Base-by-base conservation (phyloP, 208 protist genomes). In the Phytomonas sp. region DNA sequence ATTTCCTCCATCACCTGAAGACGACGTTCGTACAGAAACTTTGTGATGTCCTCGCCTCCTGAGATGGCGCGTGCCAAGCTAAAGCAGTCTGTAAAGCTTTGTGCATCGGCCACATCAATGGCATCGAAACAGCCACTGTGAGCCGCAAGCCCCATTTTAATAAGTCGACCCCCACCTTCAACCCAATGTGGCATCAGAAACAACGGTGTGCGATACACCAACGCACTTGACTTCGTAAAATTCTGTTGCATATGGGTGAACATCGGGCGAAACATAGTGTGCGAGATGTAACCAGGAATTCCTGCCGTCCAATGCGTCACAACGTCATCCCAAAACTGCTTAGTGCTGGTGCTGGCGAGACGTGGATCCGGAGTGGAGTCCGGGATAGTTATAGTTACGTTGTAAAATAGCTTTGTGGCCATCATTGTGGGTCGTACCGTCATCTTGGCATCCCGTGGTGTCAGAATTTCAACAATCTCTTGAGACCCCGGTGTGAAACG, bases 321-420 rank as follows among this genome's bases (percentile, higher is more conserved):
- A 26, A 96, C 89, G 72, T 96, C 92, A 63, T 96, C 88, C 92
- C 92, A 96, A 74, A 93, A 96, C 45, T 91, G 87, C 80, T 93
- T 93, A 11, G 86, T 92, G 74, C 88, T 94, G 34, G 86, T 94
- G 70, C 80, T 87, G 76, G 83, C 84, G 33, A 94, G 79, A 23
- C 87, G 85, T 60, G 92, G 92, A 70, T 94, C 89, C 33, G 83
- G 63, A 5, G 88, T 87, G 68, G 75, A 75, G 71, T 94, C 89
- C 8, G 88, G 88, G 67, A 96, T 96, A 19, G 84, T 92, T 59
- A 96, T 81, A n/a, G 80, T 79, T 11, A 96, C 92, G 72, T 94
- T 91, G 79, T 96, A 96, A 60, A 96, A 96, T 0, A 96, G 78
- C 75, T 94, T 94, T 8, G 89, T 96, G 37, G 89, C 89, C 87